A percentile compares a stretch with the other conserved stretches of the same genome.
These are phyloP conservation scores for Podaxis sp. DNA, from an alignment of 768 basidiomycete genomes.

Conservation along the genomic window DNA sequence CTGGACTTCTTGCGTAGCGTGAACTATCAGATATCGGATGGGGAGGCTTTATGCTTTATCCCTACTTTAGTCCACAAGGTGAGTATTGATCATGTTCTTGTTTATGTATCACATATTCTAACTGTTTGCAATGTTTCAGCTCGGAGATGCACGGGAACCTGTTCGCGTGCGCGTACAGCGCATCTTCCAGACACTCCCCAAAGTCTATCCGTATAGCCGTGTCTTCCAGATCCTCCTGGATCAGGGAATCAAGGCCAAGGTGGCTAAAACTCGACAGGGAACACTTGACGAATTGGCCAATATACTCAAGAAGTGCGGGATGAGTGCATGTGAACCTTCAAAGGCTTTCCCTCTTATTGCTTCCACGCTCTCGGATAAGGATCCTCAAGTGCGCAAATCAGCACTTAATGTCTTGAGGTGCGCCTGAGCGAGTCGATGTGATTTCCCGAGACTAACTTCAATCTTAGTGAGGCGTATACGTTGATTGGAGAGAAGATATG, in stretches of 20 bases:
- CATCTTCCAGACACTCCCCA: conserved; percentile 82
- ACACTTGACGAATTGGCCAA: conserved; percentile 77
- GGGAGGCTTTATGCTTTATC: conserved; percentile 84
- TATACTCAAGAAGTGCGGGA: conserved; percentile 79
- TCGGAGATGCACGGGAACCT: conserved; percentile 89
- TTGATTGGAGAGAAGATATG: conserved; percentile 86
- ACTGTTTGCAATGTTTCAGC: conserved; percentile 42
- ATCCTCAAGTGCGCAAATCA: conserved; percentile 85
- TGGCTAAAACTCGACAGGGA: conserved; percentile 88
- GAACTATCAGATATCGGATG: conserved; percentile 79
- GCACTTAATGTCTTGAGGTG: conserved; percentile 81
- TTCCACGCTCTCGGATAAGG: conserved; percentile 83
- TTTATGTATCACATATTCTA: background rate
- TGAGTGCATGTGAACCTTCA: conserved; percentile 74
- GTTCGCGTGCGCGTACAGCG: conserved; percentile 77
- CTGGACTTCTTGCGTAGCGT: conserved; percentile 70
- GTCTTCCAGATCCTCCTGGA: conserved; percentile 87
- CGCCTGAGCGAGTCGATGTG: conserved; percentile 20
- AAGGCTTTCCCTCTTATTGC: conserved; percentile 81
- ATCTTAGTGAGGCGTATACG: conserved; percentile 70
- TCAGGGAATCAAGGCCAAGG: conserved; percentile 85
- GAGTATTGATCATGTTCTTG: conserved; percentile 10
- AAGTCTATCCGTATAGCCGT: conserved; percentile 91
- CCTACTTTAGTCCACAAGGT: conserved; percentile 92
- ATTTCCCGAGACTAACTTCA: conserved; percentile 11